Conservation (phyloP, 768 basidiomycete species). For the Exidia glandulosa region DNA sequence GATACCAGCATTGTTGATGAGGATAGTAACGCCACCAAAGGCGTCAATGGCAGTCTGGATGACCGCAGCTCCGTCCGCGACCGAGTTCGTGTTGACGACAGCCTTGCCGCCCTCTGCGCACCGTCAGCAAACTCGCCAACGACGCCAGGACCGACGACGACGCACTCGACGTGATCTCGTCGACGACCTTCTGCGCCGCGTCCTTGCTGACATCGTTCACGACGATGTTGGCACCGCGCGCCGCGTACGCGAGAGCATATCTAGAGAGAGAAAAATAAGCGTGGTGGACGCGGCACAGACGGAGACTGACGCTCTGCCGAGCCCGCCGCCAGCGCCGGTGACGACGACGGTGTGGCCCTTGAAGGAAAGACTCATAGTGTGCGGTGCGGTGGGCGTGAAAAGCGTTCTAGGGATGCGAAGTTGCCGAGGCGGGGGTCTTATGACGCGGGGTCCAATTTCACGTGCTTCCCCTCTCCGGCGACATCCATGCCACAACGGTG, state of each 20-base stretch:
- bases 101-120: slow-evolving; percentile 77
- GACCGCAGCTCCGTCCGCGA: slow-evolving; percentile 75
- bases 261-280: slow-evolving; percentile 26
- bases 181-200: slow-evolving; percentile 86
- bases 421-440: no score
- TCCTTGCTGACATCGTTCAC: slow-evolving; percentile 88
- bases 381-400: no score
- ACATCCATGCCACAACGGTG: no score
- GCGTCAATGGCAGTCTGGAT: slow-evolving; percentile 76
- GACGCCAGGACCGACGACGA: slow-evolving; percentile 1
- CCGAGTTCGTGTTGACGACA: slow-evolving; percentile 75
- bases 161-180: slow-evolving; percentile 73
- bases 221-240: slow-evolving; percentile 85
- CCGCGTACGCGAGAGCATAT: slow-evolving; percentile 86
- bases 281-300: background rate
- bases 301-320: slow-evolving; percentile 73
- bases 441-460: no score
- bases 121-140: background rate
- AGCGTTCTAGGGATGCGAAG: no score
- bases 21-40: slow-evolving; percentile 75
- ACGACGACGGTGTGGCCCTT: slow-evolving; percentile 85
- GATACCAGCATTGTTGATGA: slow-evolving; percentile 96
- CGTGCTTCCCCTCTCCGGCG: no score
- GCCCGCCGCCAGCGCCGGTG: slow-evolving; percentile 92
- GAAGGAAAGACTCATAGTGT: slow-evolving; percentile 41